A percentile compares a stretch with the other conserved stretches of the same genome.
Conservation (phyloP, 1,139 yeast genomes). For the Yamadazyma atmosphaerica region DNA sequence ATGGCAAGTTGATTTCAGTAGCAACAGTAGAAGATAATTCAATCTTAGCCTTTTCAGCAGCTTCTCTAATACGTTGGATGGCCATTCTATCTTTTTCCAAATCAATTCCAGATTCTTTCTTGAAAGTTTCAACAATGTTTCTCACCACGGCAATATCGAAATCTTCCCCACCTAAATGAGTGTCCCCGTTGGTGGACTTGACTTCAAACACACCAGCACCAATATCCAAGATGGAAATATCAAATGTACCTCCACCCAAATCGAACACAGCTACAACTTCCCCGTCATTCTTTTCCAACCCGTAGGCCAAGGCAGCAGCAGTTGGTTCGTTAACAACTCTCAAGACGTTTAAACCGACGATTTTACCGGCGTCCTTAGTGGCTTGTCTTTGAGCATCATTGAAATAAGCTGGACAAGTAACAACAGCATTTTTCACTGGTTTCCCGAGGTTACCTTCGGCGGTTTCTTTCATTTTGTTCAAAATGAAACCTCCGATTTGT, state of each 20-base stretch:
- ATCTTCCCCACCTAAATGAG: conserved; percentile 99
- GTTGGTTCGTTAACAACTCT: conserved; percentile 65
- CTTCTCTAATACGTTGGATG: conserved; percentile 98
- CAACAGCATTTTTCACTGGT: conserved; percentile 67
- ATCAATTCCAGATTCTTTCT: conserved; percentile 89
- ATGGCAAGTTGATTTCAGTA: conserved; percentile 95
- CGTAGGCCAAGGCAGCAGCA: conserved; percentile 65
- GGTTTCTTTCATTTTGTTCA: conserved; percentile 94
- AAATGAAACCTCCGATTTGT: conserved; percentile 95
- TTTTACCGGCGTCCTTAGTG: conserved; percentile 62
- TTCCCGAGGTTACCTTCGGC: conserved; percentile 66
- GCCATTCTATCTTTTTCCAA: conserved; percentile 95
- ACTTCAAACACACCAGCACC: conserved; percentile 99
- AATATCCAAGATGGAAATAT: conserved; percentile 93
- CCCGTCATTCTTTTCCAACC: conserved; percentile 67
- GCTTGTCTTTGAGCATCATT: conserved; percentile 67
- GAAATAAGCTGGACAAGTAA: conserved; percentile 68
- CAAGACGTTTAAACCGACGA: conserved; percentile 60
- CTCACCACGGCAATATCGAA: conserved; percentile 86
- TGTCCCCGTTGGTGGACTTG: conserved; percentile 99
- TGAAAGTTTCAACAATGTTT: conserved; percentile 88
- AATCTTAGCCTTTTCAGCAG: conserved; percentile 99
- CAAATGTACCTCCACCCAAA: conserved; percentile 99
- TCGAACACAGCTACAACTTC: conserved; percentile 83
- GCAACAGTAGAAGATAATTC: conserved; percentile 92